Evolutionary conservation across 345 rosid genomes (phyloP), one percentile per base, ranked within the genome.

Genomic region (Xanthoceras sorbifolium): DNA sequence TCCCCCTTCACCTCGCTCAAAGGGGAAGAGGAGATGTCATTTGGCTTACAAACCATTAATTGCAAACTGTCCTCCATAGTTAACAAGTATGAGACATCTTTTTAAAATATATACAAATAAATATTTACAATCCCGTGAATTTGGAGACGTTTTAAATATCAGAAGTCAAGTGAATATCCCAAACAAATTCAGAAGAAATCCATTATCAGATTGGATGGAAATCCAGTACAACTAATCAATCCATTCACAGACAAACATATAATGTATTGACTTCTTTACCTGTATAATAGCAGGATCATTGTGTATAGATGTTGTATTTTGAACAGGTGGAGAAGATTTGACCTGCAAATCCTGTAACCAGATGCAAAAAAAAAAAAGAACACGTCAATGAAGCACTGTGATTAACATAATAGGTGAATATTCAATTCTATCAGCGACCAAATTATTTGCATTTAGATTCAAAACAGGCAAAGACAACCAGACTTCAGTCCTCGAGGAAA

Each of bases 241-340:
- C 20, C 8, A 44, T 64, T 65, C 62, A 64, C 63, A 63, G 29
- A 25, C 40, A 73, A 42, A 46, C 62, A 79, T 2, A 75, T 66
- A 32, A 74, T 38, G 66, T 29, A n/a, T n/a, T n/a, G n/a, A n/a
- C 20, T 62, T 31, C 59, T 34, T 52, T 55, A 83, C 86, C 83
- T 83, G 86, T 34, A 83, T 83, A 62, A 80, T 83, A 59, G 86
- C 83, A 54, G 86, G 86, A 74, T 83, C 86, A 65, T 70, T 74
- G 77, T 83, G 75, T 50, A 80, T 60, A 23, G 77, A 59, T 29
- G 79, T 10, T 34, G 79, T n/a, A 15, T 78, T 22, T 66, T 83
- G 81, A 64, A 74, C 81, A 23, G 83, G 81, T 31, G 86, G 86
- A 23, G 83, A 80, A 36, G 86, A 83, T 54, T 80, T 80, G 61